Evolutionary conservation across 352 stramenopile genomes (phyloP), one percentile per base, ranked within the genome.

Genomic region (Globisporangium cystogenes): DNA sequence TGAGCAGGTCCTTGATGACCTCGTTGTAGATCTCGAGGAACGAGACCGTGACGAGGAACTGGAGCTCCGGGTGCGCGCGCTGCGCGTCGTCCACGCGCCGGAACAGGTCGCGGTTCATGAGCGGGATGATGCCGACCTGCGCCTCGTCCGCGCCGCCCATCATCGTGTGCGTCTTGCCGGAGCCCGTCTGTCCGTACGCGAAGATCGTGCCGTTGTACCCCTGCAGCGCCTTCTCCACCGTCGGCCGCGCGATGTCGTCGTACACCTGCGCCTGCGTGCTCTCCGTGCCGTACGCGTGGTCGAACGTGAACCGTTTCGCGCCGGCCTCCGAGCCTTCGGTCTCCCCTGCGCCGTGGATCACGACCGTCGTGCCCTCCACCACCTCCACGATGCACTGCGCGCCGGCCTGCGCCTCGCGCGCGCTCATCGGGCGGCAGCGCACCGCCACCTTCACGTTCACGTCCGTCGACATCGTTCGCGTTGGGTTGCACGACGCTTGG

Each of bases 21-120:
- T 98, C 93, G 62, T 98, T 97, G 74, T 98, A 98, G 53, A 98
- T 97, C 56, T 98, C 93, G 21, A 98, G 67, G 58, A 96, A 98
- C n/a, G 86, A 96, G 16, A 96, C 89, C 1, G 82, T 90, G 16
- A 97, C 74, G 29, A 96, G 70, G 59, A 86, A 97, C 59, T 96
- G 86, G 43, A 78, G 67, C 16, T 68, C 60, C 5, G 55, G 66
- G 21, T 68, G 53, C n/a, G 60, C 63, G 23, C 44, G 51, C 18
- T 67, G 57, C 33, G 60, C 69, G 21, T 53, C 59, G 18, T 68
- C 57, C 26, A 89, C 62, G 20, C 73, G 70, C 4, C 68, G 45
- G 53, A 97, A 98, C 12, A 98, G 62, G 46, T 96, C 80, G 16
- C 59, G 47, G 64, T 96, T 96, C 74, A 97, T 86, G 45, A 84